Base-by-base conservation (phyloP, 768 basidiomycete genomes). In the Mycena sanguinolenta region DNA sequence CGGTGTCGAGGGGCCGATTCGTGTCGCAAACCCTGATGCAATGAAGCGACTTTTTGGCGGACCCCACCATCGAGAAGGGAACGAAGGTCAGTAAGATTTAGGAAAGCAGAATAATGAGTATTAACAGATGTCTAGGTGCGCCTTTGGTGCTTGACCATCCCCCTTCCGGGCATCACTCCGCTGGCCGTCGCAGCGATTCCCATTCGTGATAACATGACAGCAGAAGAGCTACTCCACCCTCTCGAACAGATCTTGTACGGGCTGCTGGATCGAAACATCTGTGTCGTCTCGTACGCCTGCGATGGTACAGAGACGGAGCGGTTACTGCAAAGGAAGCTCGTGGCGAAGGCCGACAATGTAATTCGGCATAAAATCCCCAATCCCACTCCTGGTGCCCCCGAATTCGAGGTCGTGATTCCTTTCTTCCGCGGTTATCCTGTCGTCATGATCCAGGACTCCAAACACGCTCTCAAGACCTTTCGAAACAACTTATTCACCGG, bases 251-350 rank as follows among this genome's bases (percentile, higher is more conserved):
- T 42, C 8, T 4, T 42, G 12, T 13, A 42, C 42, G 42, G 42
- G 16, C 42, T 42, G 9, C 12, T 42, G 4, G 42, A 42, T 17
- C 42, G 19, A 4, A 42, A 42, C 16, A 42, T 42, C 42, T 13
- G 19, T 9, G 42, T 42, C 8, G 19, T 42, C 19, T 42, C 82
- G 10, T 80, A 79, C 49, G 76, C 79, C 3, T 78, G 74, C 57
- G 83, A 84, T 77, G 84, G 84, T 1, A 82, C 82, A 0, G 75
- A 78, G 59, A 63, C 73, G 2, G 82, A 85, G 63, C 78, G 80
- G 1, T 19, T 7, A 9, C 34, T 65, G 0, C 64, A 65, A 27
- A 55, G 36, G 5, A 13, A 46, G 3, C 50, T 65, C 28, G 64
- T 58, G 0, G 49, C 46, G 8, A 9, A 42, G 19, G 42, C 42